Base-by-base conservation (phyloP, 2,329 filamentous ascomycete genomes). In the Aurifilum marmelostoma region DNA sequence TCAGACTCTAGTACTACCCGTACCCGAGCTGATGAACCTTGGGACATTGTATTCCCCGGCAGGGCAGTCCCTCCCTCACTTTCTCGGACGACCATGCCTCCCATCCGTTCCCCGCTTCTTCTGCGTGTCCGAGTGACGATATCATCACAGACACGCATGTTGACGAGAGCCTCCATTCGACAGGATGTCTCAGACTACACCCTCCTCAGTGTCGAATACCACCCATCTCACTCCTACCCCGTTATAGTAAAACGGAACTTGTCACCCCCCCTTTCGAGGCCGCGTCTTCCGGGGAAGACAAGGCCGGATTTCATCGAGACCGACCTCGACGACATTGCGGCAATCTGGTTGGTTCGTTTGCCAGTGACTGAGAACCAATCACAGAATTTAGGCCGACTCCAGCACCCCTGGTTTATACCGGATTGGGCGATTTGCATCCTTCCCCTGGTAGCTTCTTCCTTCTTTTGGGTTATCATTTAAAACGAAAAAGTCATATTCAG, bases 381-480 rank as follows among this genome's bases (percentile, higher is more conserved):
- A 70, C 63, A 50, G 52, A 65, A 52, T 70, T 68, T 61, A 68
- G 68, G 9, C 24, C n/a, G 43, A 11, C 58, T 58, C 52, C 47
- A 29, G 37, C 63, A 59, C 69, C 66, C 69, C 69, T 70, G 66
- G 41, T 43, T 70, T 37, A 63, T 66, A n/a, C 69, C 69, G 29
- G 43, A 70, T 70, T 59, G 39, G 69, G 66, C 47, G 50, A 66
- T 61, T 70, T 54, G 66, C 58, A 66, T 63, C 58, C 32, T 63
- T 39, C 50, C 63, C 50, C 34, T n/a, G 34, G 34, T 65, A 50
- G 63, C 63, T 56, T 50, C 50, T 18, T 56, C 62, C 41, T 37
- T 64, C 27, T 52, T 27, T n/a, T 47, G 41, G 21, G 5, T 27
- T 64, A 3, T 16, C 24, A 21, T 21, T 27, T 41, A 39, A n/a